phyloP scores from a whole-genome alignment of 805 yeast species.

The Priceomyces melissophilus region DNA sequence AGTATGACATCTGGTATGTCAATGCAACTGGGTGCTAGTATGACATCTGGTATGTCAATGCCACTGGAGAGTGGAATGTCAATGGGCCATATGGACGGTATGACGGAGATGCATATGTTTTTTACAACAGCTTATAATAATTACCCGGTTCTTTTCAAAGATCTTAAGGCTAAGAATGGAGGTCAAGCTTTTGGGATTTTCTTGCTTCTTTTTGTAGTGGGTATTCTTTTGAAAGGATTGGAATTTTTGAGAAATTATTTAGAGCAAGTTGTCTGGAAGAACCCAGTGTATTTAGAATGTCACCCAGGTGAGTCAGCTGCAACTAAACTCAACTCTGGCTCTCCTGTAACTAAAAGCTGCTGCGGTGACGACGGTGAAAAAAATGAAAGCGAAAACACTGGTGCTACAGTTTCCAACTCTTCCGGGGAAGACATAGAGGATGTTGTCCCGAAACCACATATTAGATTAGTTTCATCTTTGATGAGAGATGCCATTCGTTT shows the following conservation, averaged over 20 bases:
- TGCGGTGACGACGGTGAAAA: slow-evolving; percentile 1
- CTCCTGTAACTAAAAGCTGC: slow-evolving; percentile 2
- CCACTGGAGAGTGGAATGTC: slow-evolving; percentile 9
- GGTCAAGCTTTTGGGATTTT: slow-evolving; percentile 76
- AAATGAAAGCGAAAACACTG: neutral
- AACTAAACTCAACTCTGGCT: too few species aligned
- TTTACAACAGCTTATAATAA: slow-evolving; percentile 48
- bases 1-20: slow-evolving; percentile 7
- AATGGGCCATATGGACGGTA: slow-evolving; percentile 17
- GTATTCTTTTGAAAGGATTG: slow-evolving; percentile 57
- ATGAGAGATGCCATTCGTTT: slow-evolving; percentile 56
- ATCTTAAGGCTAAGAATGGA: slow-evolving; percentile 48
- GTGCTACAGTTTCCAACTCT: neutral
- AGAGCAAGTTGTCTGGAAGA: slow-evolving; percentile 64
- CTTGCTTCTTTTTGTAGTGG: slow-evolving; percentile 53
- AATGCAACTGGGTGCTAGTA: neutral
- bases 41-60: slow-evolving; percentile 5
- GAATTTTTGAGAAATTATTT: slow-evolving; percentile 59
- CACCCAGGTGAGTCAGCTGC: slow-evolving; percentile 6
- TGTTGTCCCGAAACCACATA: slow-evolving; percentile 1
- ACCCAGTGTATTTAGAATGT: slow-evolving; percentile 25
- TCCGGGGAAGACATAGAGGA: slow-evolving; percentile 1
- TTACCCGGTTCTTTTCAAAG: slow-evolving; percentile 63
- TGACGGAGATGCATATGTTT: slow-evolving; percentile 53
- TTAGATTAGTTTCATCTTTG: slow-evolving; percentile 18